Conservation (phyloP, 2,329 filamentous ascomycete species). For the Penicillium nordicum region DNA sequence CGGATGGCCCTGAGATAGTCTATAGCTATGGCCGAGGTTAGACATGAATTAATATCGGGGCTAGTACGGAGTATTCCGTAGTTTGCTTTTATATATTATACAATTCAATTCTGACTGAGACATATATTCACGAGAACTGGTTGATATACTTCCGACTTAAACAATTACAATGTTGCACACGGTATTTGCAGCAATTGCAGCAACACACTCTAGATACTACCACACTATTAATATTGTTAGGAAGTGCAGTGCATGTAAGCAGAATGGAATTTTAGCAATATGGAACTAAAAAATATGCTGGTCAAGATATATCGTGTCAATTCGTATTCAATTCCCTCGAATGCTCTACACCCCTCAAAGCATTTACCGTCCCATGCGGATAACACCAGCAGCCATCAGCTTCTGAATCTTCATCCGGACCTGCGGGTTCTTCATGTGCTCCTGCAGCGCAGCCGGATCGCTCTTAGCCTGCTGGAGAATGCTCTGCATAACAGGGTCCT, state of each 20-base stretch:
- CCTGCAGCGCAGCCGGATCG: constrained; percentile 85
- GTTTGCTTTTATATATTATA: not conserved
- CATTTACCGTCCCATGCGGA: constrained; percentile 64
- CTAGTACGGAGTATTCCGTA: not conserved
- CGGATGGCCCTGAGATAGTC: not conserved
- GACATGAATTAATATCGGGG: not conserved
- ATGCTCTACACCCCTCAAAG: not conserved
- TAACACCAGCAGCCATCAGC: constrained; percentile 87
- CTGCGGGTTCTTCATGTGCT: constrained; percentile 92
- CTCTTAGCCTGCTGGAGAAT: constrained; percentile 95
- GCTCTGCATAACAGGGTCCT: constrained; percentile 96
- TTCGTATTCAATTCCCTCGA: constrained; percentile 13
- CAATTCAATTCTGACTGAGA: not conserved
- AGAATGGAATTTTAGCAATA: constrained; percentile 8
- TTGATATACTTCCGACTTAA: not conserved
- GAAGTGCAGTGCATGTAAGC: not conserved
- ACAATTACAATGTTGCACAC: not conserved
- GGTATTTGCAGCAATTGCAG: not conserved
- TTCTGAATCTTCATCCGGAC: constrained; percentile 91
- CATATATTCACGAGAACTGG: too few species aligned
- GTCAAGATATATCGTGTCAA: constrained; percentile 22
- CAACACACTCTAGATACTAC: not conserved
- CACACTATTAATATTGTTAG: too few species aligned
- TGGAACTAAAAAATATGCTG: constrained; percentile 12
- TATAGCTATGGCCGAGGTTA: not conserved